Evolutionary conservation across 164 flowering plant genomes (phyloP), one percentile per base, ranked within the genome.

Genomic region (Annona cherimola): DNA sequence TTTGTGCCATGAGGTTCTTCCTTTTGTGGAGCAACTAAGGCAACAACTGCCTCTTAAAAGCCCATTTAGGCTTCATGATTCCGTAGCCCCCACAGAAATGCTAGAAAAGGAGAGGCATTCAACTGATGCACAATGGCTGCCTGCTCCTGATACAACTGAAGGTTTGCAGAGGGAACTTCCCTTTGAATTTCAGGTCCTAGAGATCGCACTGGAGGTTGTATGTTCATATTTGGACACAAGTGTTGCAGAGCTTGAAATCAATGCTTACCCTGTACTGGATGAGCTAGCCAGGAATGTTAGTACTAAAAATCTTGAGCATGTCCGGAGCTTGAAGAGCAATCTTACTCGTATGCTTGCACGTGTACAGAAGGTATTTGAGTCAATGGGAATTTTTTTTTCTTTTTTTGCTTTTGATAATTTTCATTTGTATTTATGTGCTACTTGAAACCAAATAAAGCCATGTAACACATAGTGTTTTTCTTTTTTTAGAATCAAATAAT

Each of bases 341-440:
- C 96, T 94, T 54, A 94, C 98, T 2, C 91, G 87, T 63, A 73
- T 92, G 64, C 98, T 94, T 82, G 98, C 98, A 19, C 93, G 94
- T 64, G 97, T 94, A 7, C 96, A 94, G 68, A 94, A 94, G 97
- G 98, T 94, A 83, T 43, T 26, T 26, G 35, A 26, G 35, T 26
- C 35, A 26, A 26, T 26, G 35, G 35, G 35, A 26, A 26, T 26
- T 26, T 26, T 26, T 26, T 26, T 26, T 26, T 26, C 35, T 26
- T 26, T 26, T 26, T 26, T 26, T 26, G 35, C 35, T 26, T 26
- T 26, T 26, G 35, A 26, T 26, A 26, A 26, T 26, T 26, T 26
- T 26, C 35, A 26, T 26, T 26, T 26, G 35, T 26, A 26, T 26
- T 26, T 26, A 26, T 26, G 35, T 26, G 35, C 35, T 26, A 1